phyloP scores from a whole-genome alignment of 148 eudicot species.

The Silene conica region DNA sequence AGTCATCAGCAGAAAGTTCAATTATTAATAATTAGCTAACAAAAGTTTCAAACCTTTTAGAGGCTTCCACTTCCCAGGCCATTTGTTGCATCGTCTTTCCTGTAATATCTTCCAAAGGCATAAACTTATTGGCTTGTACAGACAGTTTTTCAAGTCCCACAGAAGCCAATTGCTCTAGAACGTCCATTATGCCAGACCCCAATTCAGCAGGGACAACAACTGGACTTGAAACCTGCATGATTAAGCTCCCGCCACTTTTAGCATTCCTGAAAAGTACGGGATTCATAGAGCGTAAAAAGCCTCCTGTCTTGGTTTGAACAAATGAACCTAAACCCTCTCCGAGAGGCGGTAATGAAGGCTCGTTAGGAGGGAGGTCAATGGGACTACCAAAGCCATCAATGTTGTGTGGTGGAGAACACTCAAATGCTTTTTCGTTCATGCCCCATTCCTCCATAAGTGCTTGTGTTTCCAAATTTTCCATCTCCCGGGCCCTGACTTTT shows the following conservation, averaged over 20 bases:
- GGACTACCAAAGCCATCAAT: slow-evolving; percentile 65
- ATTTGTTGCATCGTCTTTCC: slow-evolving; percentile 54
- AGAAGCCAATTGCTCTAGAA: slow-evolving; percentile 49
- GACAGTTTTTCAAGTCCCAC: slow-evolving; percentile 56
- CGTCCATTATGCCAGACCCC: slow-evolving; percentile 51
- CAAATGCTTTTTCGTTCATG: slow-evolving; percentile 51
- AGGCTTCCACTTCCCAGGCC: slow-evolving; percentile 36
- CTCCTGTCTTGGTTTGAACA: slow-evolving; percentile 52
- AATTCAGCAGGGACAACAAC: slow-evolving; percentile 60
- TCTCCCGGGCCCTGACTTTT: slow-evolving; percentile 47
- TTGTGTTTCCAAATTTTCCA: slow-evolving; percentile 76
- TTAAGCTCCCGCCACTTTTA: slow-evolving; percentile 57
- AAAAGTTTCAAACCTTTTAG: slow-evolving; percentile 34
- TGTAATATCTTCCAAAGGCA: slow-evolving; percentile 63
- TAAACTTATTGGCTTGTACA: slow-evolving; percentile 46
- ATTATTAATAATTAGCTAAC: not conserved
- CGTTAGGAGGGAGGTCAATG: slow-evolving; percentile 41
- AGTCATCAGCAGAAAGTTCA: slow-evolving; percentile 11
- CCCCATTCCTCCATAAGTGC: slow-evolving; percentile 71
- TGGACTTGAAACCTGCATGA: slow-evolving; percentile 67
- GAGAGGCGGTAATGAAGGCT: slow-evolving; percentile 36
- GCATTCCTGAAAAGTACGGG: slow-evolving; percentile 45
- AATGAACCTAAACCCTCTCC: slow-evolving; percentile 54
- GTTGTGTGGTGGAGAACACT: slow-evolving; percentile 41
- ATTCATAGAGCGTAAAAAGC: slow-evolving; percentile 60